phyloP scores from a whole-genome alignment of 169 alveolate species.

The Condylostoma magnum region DNA sequence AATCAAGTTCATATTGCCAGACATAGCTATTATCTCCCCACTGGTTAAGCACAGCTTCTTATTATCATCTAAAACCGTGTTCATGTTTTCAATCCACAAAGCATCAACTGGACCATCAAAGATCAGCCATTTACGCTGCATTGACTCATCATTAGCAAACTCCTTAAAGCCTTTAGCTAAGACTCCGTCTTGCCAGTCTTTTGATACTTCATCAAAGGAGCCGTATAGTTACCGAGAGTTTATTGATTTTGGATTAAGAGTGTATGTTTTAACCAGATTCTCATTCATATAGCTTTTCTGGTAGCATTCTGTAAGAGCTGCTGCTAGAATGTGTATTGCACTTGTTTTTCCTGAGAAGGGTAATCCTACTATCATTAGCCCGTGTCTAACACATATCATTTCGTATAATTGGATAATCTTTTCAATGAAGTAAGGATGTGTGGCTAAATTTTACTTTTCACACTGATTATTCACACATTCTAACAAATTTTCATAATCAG shows the following conservation, averaged over 20 bases:
- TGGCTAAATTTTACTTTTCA: conserved; percentile 43
- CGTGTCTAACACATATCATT: conserved; percentile 76
- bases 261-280: conserved; percentile 57
- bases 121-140: conserved; percentile 66
- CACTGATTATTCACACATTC: conserved; percentile 59
- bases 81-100: conserved; percentile 86
- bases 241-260: conserved; percentile 74
- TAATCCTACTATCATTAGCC: conserved; percentile 79
- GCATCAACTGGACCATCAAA: conserved; percentile 88
- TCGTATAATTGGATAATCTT: conserved; percentile 75
- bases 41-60: conserved; percentile 75
- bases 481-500: conserved; percentile 65
- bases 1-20: conserved; percentile 78
- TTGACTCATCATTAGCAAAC: conserved; percentile 64
- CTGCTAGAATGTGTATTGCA: conserved; percentile 56
- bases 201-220: conserved; percentile 67
- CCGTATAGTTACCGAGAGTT: conserved; percentile 66
- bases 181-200: conserved; percentile 79
- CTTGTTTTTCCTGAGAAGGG: conserved; percentile 71
- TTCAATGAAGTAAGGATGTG: conserved; percentile 49
- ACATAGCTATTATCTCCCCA: conserved; percentile 79
- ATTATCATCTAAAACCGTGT: conserved; percentile 84
- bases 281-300: conserved; percentile 60
- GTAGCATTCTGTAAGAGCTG: conserved; percentile 70
- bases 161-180: conserved; percentile 65